phyloP scores from a whole-genome alignment of 75 land plant genomes.

The Pinus taeda region DNA sequence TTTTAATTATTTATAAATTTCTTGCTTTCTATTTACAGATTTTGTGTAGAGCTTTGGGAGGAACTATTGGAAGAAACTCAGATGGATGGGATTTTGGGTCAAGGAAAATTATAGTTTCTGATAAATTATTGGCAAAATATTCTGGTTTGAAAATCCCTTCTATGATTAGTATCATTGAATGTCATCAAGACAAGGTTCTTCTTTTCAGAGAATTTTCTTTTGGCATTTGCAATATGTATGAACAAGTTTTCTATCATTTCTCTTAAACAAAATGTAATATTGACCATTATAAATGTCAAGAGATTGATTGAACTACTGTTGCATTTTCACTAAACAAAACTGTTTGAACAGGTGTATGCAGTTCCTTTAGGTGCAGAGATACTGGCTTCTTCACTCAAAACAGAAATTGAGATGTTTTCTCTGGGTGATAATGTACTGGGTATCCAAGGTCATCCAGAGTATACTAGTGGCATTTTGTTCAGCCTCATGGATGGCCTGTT shows the following conservation, averaged over 20 bases:
- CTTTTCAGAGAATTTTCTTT: background rate
- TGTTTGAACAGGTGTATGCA: constrained; percentile 45
- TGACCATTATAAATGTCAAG: background rate
- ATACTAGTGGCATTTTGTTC: constrained; percentile 62
- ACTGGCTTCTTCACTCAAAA: constrained; percentile 67
- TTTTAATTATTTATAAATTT: too few species aligned
- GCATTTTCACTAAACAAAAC: background rate
- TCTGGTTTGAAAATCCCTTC: constrained; percentile 38
- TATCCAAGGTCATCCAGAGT: constrained; percentile 98
- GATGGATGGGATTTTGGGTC: constrained; percentile 89
- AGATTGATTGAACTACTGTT: background rate
- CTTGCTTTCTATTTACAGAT: constrained; percentile 32
- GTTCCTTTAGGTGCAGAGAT: constrained; percentile 67
- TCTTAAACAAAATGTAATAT: too few species aligned
- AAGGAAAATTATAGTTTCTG: constrained; percentile 33
- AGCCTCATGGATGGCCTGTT: constrained; percentile 65
- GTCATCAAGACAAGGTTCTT: constrained; percentile 66
- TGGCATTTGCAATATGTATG: background rate
- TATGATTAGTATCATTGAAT: constrained; percentile 44
- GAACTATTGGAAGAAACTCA: constrained; percentile 59
- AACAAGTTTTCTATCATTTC: background rate
- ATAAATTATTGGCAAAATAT: constrained; percentile 20
- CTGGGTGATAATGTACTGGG: constrained; percentile 67
- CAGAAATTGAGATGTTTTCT: constrained; percentile 71
- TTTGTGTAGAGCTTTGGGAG: constrained; percentile 83